Conservation (phyloP, 768 basidiomycete species). For the Heimioporus sp. region DNA sequence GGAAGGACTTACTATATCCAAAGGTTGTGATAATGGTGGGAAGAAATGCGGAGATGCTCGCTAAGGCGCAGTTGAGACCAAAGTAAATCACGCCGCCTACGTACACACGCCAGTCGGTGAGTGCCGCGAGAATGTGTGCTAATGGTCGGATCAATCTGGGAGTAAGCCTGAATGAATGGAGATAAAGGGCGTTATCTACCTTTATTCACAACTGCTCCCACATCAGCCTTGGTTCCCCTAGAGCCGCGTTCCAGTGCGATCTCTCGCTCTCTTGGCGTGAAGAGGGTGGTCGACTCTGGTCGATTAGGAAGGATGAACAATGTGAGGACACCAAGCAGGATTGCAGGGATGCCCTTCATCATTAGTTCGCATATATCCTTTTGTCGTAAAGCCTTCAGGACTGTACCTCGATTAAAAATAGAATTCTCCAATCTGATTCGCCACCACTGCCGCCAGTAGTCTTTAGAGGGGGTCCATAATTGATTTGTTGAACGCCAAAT, state of each 20-base stretch:
- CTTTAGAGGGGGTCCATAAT: slow-evolving; percentile 31
- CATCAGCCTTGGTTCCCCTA: slow-evolving; percentile 62
- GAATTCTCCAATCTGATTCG: slow-evolving; percentile 33
- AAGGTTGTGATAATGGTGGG: slow-evolving; percentile 79
- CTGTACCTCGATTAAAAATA: slow-evolving; percentile 72
- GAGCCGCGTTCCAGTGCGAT: slow-evolving; percentile 69
- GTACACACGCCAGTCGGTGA: slow-evolving; percentile 72
- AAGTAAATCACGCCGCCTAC: slow-evolving; percentile 73
- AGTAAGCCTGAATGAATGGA: neutral
- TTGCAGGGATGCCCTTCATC: slow-evolving; percentile 60
- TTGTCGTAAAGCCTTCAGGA: too few species aligned
- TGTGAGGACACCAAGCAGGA: slow-evolving; percentile 59
- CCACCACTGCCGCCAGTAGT: slow-evolving; percentile 25
- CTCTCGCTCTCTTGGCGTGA: slow-evolving; percentile 50
- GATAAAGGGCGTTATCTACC: slow-evolving; percentile 21
- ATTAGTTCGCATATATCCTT: neutral
- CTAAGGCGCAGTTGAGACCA: slow-evolving; percentile 70
- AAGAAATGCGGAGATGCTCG: slow-evolving; percentile 80
- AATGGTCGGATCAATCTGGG: neutral
- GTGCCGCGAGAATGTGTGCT: slow-evolving; percentile 64
- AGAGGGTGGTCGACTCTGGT: slow-evolving; percentile 64
- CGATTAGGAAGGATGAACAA: slow-evolving; percentile 62
- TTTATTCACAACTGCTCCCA: slow-evolving; percentile 62
- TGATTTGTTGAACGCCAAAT: slow-evolving; percentile 73
- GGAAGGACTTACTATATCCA: slow-evolving; percentile 56